phyloP scores from a whole-genome alignment of 345 rosid genomes.

The Jatropha curcas region DNA sequence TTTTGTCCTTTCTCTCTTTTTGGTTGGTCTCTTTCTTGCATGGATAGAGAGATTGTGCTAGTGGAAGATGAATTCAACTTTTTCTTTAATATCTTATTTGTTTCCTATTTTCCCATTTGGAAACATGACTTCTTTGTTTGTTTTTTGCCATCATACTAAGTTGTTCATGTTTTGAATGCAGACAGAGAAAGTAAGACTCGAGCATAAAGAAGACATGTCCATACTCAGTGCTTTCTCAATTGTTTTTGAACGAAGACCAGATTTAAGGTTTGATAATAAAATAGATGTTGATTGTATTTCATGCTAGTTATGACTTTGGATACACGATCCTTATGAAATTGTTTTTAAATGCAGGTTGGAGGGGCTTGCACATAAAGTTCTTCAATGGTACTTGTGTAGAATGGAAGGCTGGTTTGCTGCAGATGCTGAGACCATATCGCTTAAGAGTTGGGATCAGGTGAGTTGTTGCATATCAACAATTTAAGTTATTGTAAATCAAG shows the following conservation, averaged over 20 bases:
- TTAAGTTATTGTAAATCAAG: neutral
- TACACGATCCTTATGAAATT: conserved; percentile 13
- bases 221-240: conserved; percentile 65
- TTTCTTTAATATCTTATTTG: too few relatives aligned
- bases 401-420: conserved; percentile 99
- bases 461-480: conserved; percentile 4
- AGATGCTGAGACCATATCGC: conserved; percentile 91
- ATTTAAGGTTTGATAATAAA: conserved; percentile 56
- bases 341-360: conserved; percentile 52
- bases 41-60: too few relatives aligned
- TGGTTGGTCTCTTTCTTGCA: too few relatives aligned
- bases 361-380: conserved; percentile 75
- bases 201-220: conserved; percentile 68
- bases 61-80: neutral
- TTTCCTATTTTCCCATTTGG: neutral
- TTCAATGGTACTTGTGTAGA: conserved; percentile 96
- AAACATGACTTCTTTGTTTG: neutral
- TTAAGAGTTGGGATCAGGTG: conserved; percentile 88
- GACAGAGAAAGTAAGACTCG: conserved; percentile 74
- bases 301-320: neutral
- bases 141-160: conserved; percentile 4
- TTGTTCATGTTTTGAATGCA: conserved; percentile 39
- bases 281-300: neutral
- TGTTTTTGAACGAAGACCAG: conserved; percentile 74
- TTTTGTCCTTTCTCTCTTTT: too few relatives aligned